Conservation (phyloP, 768 basidiomycete genomes). For the Clitopilus hobsonii region DNA sequence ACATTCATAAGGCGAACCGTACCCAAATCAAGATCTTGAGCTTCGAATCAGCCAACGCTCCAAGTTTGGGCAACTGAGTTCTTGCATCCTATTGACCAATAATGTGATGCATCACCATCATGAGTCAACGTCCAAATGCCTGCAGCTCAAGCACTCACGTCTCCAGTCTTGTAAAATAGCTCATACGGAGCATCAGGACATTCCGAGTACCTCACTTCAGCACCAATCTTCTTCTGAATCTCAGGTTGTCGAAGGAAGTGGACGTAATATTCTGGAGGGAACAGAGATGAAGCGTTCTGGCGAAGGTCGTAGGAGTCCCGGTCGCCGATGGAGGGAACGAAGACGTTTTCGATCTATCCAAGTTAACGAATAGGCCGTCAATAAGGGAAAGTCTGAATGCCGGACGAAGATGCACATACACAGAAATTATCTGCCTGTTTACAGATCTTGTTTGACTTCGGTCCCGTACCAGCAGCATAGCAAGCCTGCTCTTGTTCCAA, state of each 20-base stretch:
- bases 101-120: no score
- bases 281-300: slow-evolving; percentile 46
- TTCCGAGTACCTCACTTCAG: slow-evolving; percentile 40
- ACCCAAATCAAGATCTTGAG: slow-evolving; percentile 47
- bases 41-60: slow-evolving; percentile 37
- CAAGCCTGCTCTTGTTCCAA: slow-evolving; percentile 51
- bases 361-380: no score
- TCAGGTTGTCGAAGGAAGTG: slow-evolving; percentile 33
- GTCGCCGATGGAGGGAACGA: slow-evolving; percentile 45
- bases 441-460: slow-evolving; percentile 47
- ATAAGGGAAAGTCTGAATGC: no score
- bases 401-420: slow-evolving; percentile 29
- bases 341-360: slow-evolving; percentile 47
- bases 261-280: slow-evolving; percentile 56
- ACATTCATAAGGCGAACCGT: no score
- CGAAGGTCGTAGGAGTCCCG: slow-evolving; percentile 54
- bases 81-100: slow-evolving; percentile 41
- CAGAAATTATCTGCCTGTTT: slow-evolving; percentile 48
- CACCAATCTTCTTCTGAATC: slow-evolving; percentile 46
- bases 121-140: neutral
- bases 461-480: slow-evolving; percentile 45
- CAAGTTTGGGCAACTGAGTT: slow-evolving; percentile 46
- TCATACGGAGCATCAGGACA: slow-evolving; percentile 40
- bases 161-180: slow-evolving; percentile 48
- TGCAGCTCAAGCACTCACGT: slow-evolving; percentile 32